Evolutionary conservation across 2,329 filamentous ascomycete genomes (phyloP).

Genomic region (Ceratocystiopsis minuta): DNA sequence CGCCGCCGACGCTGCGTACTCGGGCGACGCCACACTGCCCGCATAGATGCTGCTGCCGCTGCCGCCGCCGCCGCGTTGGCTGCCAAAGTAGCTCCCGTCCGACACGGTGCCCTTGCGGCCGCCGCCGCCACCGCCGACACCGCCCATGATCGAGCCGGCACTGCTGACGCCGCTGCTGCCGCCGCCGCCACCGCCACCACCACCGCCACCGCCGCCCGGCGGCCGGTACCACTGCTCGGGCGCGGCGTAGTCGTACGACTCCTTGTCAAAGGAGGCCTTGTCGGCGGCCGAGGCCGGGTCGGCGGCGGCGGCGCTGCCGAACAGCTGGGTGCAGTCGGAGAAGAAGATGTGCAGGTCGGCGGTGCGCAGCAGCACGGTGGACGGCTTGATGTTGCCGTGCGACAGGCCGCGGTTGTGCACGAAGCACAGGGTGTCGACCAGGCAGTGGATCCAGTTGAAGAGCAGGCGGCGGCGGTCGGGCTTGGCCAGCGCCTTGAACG

Average conservation of each 20-base stretch:
- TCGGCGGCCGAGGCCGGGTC: conserved; percentile 11
- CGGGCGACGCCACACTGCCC: conserved; percentile 14
- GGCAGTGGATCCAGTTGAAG: conserved; percentile 59
- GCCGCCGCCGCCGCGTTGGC: conserved; percentile 4
- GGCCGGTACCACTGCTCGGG: conserved; percentile 44
- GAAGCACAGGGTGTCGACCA: conserved; percentile 49
- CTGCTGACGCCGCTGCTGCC: conserved; percentile 15
- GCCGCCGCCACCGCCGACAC: conserved; percentile 3
- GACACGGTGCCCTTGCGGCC: conserved; percentile 12
- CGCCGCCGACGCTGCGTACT: conserved; percentile 4
- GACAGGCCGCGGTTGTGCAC: conserved; percentile 45
- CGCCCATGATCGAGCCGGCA: conserved; percentile 2
- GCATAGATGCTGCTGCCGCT: conserved; percentile 17
- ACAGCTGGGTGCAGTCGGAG: conserved; percentile 35
- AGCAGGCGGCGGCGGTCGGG: conserved; percentile 39
- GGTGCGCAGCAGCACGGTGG: conserved; percentile 46
- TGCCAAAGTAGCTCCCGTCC: too few relatives aligned
- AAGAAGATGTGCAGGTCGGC: conserved; percentile 48
- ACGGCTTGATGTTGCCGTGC: conserved; percentile 53
- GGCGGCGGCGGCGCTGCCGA: conserved; percentile 25
- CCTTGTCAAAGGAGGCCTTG: conserved; percentile 39
- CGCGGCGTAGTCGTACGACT: conserved; percentile 54
- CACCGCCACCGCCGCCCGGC: conserved; percentile 4
- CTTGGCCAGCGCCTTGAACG: conserved; percentile 44
- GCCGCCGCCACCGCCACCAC: conserved; percentile 14